Conservation (phyloP, 495 filamentous ascomycete species). For the Aspergillus heteromorphus region DNA sequence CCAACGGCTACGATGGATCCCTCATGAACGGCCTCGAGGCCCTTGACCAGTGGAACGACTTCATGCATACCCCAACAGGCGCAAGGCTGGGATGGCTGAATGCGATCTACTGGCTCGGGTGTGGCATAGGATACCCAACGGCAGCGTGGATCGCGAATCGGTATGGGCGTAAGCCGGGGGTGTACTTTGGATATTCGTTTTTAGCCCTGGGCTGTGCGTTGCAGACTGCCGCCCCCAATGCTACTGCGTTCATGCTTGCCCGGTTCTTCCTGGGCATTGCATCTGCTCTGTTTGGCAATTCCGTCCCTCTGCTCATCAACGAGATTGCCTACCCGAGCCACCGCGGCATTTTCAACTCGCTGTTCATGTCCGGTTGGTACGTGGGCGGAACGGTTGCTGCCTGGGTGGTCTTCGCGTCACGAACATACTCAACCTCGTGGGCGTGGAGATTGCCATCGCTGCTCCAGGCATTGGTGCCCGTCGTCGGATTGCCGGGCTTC, state of each 20-base stretch:
- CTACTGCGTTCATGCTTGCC: slow-evolving; percentile 56
- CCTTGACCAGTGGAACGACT: slow-evolving; percentile 29
- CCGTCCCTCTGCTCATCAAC: slow-evolving; percentile 58
- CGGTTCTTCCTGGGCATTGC: slow-evolving; percentile 54
- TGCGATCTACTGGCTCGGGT: slow-evolving; percentile 60
- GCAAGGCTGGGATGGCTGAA: slow-evolving; percentile 55
- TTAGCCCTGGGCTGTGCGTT: slow-evolving; percentile 55
- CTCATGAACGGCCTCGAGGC: slow-evolving; percentile 36
- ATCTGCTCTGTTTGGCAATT: slow-evolving; percentile 51
- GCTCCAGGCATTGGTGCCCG: slow-evolving; percentile 47
- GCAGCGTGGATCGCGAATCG: slow-evolving; percentile 55
- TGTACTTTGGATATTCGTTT: slow-evolving; percentile 52
- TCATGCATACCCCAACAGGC: slow-evolving; percentile 43
- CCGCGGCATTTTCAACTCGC: slow-evolving; percentile 52
- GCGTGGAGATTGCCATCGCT: slow-evolving; percentile 43
- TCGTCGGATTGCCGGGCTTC: slow-evolving; percentile 35
- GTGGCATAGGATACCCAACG: slow-evolving; percentile 53
- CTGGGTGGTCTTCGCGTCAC: slow-evolving; percentile 22
- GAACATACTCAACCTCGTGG: slow-evolving; percentile 34
- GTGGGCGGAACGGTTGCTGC: slow-evolving; percentile 45
- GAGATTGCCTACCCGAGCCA: slow-evolving; percentile 61
- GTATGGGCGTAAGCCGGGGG: slow-evolving; percentile 53
- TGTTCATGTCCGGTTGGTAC: slow-evolving; percentile 63
- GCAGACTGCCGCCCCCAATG: slow-evolving; percentile 45
- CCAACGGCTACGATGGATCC: slow-evolving; percentile 24